A percentile compares a stretch with the other conserved stretches of the same genome.
Conservation (phyloP, 2,329 filamentous ascomycete species). For the Penicillium sp. region DNA sequence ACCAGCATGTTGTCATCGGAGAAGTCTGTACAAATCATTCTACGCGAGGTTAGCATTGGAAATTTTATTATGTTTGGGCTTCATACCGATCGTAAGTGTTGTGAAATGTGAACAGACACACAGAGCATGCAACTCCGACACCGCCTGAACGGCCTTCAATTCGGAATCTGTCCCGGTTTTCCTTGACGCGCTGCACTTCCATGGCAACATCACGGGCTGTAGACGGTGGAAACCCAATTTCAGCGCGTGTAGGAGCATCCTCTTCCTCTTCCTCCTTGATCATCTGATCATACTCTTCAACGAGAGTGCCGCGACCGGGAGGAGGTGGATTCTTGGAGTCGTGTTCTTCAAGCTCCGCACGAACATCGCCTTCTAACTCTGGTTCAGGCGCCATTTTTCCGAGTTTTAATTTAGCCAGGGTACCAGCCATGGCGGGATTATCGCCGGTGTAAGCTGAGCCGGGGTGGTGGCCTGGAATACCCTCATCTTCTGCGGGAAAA, state of each 20-base stretch:
- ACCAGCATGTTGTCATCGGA: constrained; percentile 85
- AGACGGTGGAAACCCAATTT: constrained; percentile 82
- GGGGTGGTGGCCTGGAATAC: constrained; percentile 64
- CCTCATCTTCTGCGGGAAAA: constrained; percentile 64
- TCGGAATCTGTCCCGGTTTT: constrained; percentile 86
- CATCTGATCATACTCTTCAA: constrained; percentile 83
- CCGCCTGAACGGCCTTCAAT: constrained; percentile 82
- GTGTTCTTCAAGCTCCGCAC: constrained; percentile 80
- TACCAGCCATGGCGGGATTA: constrained; percentile 54
- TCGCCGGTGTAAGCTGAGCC: constrained; percentile 59
- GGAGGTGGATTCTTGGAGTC: constrained; percentile 72
- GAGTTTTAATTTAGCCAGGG: constrained; percentile 63
- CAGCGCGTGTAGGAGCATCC: constrained; percentile 72
- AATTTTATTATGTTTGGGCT: not conserved
- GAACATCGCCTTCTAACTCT: constrained; percentile 78
- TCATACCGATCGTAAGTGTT: constrained; percentile 81
- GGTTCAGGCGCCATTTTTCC: constrained; percentile 79
- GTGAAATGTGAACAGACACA: constrained; percentile 98
- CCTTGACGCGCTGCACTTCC: constrained; percentile 89
- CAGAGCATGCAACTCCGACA: constrained; percentile 75
- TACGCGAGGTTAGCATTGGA: constrained; percentile 35
- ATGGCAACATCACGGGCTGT: constrained; percentile 85
- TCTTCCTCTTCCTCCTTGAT: constrained; percentile 86
- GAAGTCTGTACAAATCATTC: constrained; percentile 90
- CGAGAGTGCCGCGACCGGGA: constrained; percentile 66